These are phyloP conservation scores for Cercospora sojina DNA, from an alignment of 2,329 filamentous ascomycete genomes.

Conservation along the genomic window DNA sequence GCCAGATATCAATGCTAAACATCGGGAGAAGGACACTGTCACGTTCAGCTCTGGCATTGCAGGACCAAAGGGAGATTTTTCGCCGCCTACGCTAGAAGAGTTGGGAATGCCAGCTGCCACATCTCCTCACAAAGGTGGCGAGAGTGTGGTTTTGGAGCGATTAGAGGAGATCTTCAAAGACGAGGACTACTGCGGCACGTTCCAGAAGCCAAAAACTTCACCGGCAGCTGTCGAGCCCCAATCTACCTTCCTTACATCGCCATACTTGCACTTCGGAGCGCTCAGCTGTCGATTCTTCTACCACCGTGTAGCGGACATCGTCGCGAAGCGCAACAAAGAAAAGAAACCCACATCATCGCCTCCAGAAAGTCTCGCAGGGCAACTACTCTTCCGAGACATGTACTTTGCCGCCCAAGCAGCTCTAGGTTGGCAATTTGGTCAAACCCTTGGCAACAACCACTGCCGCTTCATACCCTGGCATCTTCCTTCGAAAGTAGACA, in stretches of 20 bases:
- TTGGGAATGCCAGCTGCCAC: slow-evolving; percentile 66
- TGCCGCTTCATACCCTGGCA: slow-evolving; percentile 80
- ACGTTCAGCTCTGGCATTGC: slow-evolving; percentile 59
- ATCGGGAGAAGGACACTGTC: slow-evolving; percentile 55
- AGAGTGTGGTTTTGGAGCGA: slow-evolving; percentile 60
- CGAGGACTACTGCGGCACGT: slow-evolving; percentile 67
- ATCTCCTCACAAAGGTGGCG: slow-evolving; percentile 69
- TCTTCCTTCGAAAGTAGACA: slow-evolving; percentile 61
- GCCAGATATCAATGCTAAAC: slow-evolving; percentile 61
- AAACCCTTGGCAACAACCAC: slow-evolving; percentile 64
- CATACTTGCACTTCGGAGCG: slow-evolving; percentile 72
- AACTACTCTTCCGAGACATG: slow-evolving; percentile 78
- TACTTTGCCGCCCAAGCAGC: slow-evolving; percentile 75
- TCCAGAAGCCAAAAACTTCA: slow-evolving; percentile 73
- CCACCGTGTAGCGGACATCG: slow-evolving; percentile 65
- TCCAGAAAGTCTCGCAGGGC: slow-evolving; percentile 69
- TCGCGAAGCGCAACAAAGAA: slow-evolving; percentile 57
- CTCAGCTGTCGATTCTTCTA: slow-evolving; percentile 71
- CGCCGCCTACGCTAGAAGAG: slow-evolving; percentile 68
- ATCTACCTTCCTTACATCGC: slow-evolving; percentile 70
- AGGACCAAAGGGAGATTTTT: slow-evolving; percentile 67
- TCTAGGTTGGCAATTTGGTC: slow-evolving; percentile 62
- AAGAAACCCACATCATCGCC: slow-evolving; percentile 54
- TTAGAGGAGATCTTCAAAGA: slow-evolving; percentile 62
- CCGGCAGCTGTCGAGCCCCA: slow-evolving; percentile 72